Conservation (phyloP, 2,329 filamentous ascomycete species). For the Blastomyces parvus region DNA sequence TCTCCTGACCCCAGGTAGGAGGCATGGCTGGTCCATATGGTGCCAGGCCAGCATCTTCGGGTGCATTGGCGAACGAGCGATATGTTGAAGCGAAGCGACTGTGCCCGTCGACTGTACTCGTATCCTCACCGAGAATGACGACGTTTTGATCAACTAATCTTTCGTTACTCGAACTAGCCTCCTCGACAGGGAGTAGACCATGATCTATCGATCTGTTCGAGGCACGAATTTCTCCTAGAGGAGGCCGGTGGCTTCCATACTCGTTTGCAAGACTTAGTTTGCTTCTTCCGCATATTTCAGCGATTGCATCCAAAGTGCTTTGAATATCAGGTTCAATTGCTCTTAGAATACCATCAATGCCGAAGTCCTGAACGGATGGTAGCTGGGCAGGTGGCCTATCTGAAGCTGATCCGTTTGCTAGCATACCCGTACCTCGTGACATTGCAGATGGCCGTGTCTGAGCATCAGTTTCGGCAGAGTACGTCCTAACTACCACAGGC, state of each 20-base stretch:
- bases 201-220: constrained; percentile 18
- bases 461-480: constrained; percentile 31
- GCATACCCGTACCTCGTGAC: constrained; percentile 27
- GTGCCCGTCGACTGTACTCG: constrained; percentile 29
- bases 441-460: constrained; percentile 24
- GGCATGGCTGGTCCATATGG: constrained; percentile 17
- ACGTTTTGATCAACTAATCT: constrained; percentile 28
- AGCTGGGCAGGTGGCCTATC: constrained; percentile 25
- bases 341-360: constrained; percentile 46
- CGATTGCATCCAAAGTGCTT: constrained; percentile 51
- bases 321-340: constrained; percentile 51
- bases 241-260: constrained; percentile 53
- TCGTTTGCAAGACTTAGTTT: constrained; percentile 53
- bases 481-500: constrained; percentile 37
- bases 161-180: constrained; percentile 33
- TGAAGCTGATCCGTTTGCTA: constrained; percentile 19
- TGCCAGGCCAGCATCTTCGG: constrained; percentile 20
- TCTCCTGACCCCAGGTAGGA: constrained; percentile 16
- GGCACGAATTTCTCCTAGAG: constrained; percentile 48
- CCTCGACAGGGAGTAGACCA: constrained; percentile 35
- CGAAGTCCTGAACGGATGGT: constrained; percentile 45
- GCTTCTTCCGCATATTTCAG: constrained; percentile 54
- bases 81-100: constrained; percentile 30
- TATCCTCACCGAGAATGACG: constrained; percentile 32
- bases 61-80: constrained; percentile 29